A percentile compares a stretch with the other conserved stretches of the same genome.
These are phyloP conservation scores for Termitomyces heimii DNA, from an alignment of 768 basidiomycete species.

Conservation along the genomic window DNA sequence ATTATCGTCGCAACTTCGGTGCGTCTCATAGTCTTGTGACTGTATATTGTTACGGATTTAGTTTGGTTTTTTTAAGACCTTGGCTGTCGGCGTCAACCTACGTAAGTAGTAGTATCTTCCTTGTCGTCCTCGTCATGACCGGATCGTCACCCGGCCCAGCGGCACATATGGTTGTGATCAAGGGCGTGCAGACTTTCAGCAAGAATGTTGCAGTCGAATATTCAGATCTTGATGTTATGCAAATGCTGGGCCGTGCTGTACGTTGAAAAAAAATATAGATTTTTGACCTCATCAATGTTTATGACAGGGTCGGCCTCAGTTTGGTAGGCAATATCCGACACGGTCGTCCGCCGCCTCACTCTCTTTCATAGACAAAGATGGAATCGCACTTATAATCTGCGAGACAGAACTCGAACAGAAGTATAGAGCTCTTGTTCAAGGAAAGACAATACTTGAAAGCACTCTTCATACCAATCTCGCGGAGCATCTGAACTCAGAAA, in stretches of 20 bases:
- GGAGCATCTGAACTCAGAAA: constrained; percentile 94
- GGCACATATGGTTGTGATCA: constrained; percentile 90
- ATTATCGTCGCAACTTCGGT: constrained; percentile 84
- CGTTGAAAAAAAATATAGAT: constrained; percentile 16
- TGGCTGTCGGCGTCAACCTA: constrained; percentile 95
- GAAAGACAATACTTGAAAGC: constrained; percentile 78
- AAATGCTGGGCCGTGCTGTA: constrained; percentile 95
- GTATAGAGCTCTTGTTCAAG: constrained; percentile 64
- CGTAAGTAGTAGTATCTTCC: constrained; percentile 43
- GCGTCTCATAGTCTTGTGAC: constrained; percentile 17
- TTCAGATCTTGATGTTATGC: constrained; percentile 88
- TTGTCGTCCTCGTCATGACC: not conserved
- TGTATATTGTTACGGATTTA: not conserved
- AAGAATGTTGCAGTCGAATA: constrained; percentile 72
- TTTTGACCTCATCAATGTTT: not conserved
- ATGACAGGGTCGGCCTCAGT: constrained; percentile 83
- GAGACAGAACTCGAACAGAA: constrained; percentile 66
- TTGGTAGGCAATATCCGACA: constrained; percentile 40
- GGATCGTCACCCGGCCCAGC: constrained; percentile 49
- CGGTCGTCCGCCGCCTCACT: not conserved
- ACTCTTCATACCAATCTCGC: constrained; percentile 75
- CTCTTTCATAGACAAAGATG: constrained; percentile 60
- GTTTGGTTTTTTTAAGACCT: constrained; percentile 48
- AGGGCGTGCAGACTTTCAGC: constrained; percentile 80
- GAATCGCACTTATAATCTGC: constrained; percentile 79